phyloP scores from a whole-genome alignment of 495 filamentous ascomycete genomes.

The Xylaria scruposa region DNA sequence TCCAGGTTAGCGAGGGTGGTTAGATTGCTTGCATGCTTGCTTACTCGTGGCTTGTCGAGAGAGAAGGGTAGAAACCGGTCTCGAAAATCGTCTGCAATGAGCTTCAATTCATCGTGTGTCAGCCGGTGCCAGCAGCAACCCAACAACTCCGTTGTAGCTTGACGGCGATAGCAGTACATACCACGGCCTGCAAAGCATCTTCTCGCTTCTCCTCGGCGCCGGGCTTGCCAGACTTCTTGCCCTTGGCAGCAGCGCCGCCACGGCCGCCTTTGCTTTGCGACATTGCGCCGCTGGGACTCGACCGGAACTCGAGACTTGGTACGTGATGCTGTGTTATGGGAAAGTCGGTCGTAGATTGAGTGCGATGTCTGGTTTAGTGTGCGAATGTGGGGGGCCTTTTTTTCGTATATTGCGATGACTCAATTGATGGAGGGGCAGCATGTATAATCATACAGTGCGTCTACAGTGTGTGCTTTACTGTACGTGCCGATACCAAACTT shows the following conservation, averaged over 20 bases:
- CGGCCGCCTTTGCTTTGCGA: conserved; percentile 54
- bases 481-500: too few species aligned
- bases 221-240: conserved; percentile 62
- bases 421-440: conserved; percentile 21
- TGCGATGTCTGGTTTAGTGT: neutral
- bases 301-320: neutral
- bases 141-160: neutral
- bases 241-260: conserved; percentile 50
- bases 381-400: conserved; percentile 3
- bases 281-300: conserved; percentile 38
- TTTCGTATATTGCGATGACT: conserved; percentile 18
- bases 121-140: neutral
- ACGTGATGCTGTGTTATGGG: neutral
- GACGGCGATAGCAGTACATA: conserved; percentile 44
- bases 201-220: conserved; percentile 73
- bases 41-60: conserved; percentile 84
- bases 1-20: conserved; percentile 20
- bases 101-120: conserved; percentile 46
- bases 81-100: conserved; percentile 93
- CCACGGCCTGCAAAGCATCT: conserved; percentile 89
- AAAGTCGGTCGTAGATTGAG: neutral
- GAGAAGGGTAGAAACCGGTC: conserved; percentile 90
- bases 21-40: too few species aligned
- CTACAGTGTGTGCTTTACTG: neutral
- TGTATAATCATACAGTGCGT: too few species aligned